These are phyloP conservation scores for Mycosarcoma mackinlayi DNA, from an alignment of 1,284 basidiomycete genomes.

Conservation along the genomic window DNA sequence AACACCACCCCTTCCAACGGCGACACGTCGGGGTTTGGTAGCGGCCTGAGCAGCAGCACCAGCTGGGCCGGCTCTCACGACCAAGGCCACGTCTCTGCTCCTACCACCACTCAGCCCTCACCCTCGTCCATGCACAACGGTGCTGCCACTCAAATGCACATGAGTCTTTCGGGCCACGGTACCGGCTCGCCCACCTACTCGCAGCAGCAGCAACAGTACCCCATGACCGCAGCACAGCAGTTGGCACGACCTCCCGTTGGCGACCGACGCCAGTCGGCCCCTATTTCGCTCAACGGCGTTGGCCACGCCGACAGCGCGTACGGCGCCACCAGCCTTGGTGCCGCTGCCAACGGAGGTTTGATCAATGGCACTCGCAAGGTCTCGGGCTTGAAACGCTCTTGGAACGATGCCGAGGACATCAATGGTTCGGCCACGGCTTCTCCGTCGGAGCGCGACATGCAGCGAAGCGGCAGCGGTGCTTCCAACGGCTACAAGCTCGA, in stretches of 20 bases:
- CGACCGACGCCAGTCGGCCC: constrained; percentile 48
- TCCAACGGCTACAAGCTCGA: constrained; percentile 52
- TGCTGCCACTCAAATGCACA: constrained; percentile 45
- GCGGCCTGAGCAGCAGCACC: constrained; percentile 40
- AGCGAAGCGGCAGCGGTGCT: constrained; percentile 43
- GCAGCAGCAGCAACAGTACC: constrained; percentile 40
- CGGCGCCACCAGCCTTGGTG: constrained; percentile 39
- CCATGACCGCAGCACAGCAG: constrained; percentile 45
- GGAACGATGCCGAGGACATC: constrained; percentile 47
- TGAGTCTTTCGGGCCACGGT: constrained; percentile 47
- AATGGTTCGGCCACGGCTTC: constrained; percentile 41
- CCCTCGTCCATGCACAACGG: constrained; percentile 48
- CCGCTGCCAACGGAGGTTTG: constrained; percentile 27
- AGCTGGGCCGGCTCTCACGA: constrained; percentile 52
- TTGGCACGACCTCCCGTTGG: constrained; percentile 31
- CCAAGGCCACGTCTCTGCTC: constrained; percentile 48
- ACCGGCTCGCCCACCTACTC: constrained; percentile 48
- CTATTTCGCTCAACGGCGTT: constrained; percentile 45
- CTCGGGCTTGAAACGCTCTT: constrained; percentile 50
- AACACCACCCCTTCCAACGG: constrained; percentile 55
- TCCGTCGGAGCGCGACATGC: constrained; percentile 52
- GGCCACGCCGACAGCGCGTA: constrained; percentile 44
- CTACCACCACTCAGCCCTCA: constrained; percentile 49
- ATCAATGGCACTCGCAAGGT: constrained; percentile 49
- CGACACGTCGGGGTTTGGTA: constrained; percentile 45